phyloP scores from a whole-genome alignment of 257 asterid genomes.

The Agastache rugosa region DNA sequence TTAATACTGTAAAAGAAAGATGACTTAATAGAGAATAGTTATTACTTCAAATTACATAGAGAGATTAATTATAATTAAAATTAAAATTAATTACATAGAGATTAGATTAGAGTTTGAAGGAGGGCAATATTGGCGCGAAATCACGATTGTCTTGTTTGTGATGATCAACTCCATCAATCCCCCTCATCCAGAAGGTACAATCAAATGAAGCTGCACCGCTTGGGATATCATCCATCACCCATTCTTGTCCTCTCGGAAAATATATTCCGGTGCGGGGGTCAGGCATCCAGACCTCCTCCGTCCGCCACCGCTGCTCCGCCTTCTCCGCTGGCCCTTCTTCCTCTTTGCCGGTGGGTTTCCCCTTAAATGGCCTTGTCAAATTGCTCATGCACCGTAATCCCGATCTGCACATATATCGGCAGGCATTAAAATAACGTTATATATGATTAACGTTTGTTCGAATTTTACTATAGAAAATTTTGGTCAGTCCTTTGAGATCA shows the following conservation, averaged over 20 bases:
- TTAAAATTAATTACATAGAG: neutral
- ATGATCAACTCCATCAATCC: constrained; percentile 43
- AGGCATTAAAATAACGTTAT: no score
- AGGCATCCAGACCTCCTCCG: constrained; percentile 50
- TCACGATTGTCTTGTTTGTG: constrained; percentile 17
- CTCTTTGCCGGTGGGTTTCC: neutral
- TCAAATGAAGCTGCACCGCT: constrained; percentile 47
- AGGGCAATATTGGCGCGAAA: neutral
- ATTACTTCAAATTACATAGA: no score
- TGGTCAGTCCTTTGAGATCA: no score
- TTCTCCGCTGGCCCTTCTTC: neutral
- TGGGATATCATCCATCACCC: constrained; percentile 55
- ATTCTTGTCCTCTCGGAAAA: constrained; percentile 54
- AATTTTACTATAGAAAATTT: no score
- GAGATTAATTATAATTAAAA: neutral
- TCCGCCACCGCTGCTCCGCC: neutral
- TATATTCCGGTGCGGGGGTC: constrained; percentile 60
- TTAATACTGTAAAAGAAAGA: no score
- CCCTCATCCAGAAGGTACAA: constrained; percentile 53
- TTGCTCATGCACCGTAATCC: constrained; percentile 38
- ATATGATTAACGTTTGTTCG: no score
- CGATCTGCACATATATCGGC: constrained; percentile 8
- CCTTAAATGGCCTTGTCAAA: constrained; percentile 6
- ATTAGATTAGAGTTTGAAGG: neutral
- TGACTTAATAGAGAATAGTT: neutral